These are phyloP conservation scores for Lojkania enalia DNA, from an alignment of 2,329 filamentous ascomycete genomes.

Conservation along the genomic window DNA sequence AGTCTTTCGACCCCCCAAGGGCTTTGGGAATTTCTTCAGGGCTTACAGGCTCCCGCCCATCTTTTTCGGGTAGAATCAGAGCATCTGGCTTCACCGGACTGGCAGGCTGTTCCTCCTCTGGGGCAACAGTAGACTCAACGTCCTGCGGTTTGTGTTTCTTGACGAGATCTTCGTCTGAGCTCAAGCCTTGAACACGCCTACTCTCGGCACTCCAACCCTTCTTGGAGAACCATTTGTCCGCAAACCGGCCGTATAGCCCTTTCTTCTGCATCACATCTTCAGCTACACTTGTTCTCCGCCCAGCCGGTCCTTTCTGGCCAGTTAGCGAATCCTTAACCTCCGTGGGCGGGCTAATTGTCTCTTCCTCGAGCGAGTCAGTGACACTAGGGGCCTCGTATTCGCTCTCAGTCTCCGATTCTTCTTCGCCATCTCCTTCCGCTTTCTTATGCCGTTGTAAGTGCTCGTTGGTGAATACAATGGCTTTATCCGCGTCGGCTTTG, in stretches of 20 bases:
- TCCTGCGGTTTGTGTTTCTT: slow-evolving; percentile 39
- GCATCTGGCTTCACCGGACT: slow-evolving; percentile 23
- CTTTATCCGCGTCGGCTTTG: slow-evolving; percentile 70
- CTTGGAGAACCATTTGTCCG: slow-evolving; percentile 86
- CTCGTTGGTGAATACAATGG: slow-evolving; percentile 66
- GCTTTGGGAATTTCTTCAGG: slow-evolving; percentile 43
- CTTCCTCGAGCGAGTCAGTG: slow-evolving; percentile 43
- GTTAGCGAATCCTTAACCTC: slow-evolving; percentile 38
- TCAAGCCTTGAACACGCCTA: slow-evolving; percentile 70
- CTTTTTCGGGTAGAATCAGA: slow-evolving; percentile 25
- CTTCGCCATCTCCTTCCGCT: slow-evolving; percentile 23
- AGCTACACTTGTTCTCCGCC: slow-evolving; percentile 63
- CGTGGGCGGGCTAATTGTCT: slow-evolving; percentile 33
- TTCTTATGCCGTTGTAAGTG: slow-evolving; percentile 46
- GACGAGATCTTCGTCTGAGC: slow-evolving; percentile 52
- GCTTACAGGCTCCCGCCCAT: slow-evolving; percentile 25
- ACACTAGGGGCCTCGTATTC: slow-evolving; percentile 41
- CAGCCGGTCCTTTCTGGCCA: slow-evolving; percentile 24
- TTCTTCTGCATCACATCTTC: slow-evolving; percentile 85
- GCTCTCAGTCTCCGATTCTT: slow-evolving; percentile 39
- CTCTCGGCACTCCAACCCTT: slow-evolving; percentile 78
- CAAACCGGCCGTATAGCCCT: slow-evolving; percentile 86
- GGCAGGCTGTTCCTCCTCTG: slow-evolving; percentile 26
- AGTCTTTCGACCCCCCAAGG: slow-evolving; percentile 35
- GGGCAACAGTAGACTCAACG: slow-evolving; percentile 33